Base-by-base conservation (phyloP, 257 asterid genomes). In the Solanum rostratum region DNA sequence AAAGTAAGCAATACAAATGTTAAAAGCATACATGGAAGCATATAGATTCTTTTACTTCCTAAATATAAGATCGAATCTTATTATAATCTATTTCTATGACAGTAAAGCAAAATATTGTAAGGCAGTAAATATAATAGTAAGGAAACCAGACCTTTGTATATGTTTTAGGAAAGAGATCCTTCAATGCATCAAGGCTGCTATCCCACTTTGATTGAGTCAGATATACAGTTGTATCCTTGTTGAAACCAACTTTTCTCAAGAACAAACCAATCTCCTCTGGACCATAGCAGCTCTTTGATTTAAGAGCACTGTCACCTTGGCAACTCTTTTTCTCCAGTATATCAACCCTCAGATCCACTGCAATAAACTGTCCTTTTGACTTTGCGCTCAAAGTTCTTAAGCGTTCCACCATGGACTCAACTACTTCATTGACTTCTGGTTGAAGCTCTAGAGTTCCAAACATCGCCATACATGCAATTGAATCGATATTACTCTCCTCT, bases 401-500 rank as follows among this genome's bases (percentile, higher is more conserved):
- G 10, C 79, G 81, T 46, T 22, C 39, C 41, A 84, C 73, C 86
- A 78, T 84, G 11, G 86, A 76, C 20, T 78, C 79, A 55, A 84
- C 83, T 18, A 65, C 83, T 63, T 84, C 49, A 24, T 79, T 81
- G 16, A 84, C 27, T 37, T 57, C 82, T n/a, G 86, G 79, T 62
- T 80, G 49, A 18, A 78, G 71, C 68, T 29, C 53, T 13, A 84
- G 86, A 65, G 84, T 57, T 29, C 59, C 85, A 66, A 30, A 83
- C 80, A 66, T 49, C 0, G 79, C 79, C 80, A 66, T 27, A 27
- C 85, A 83, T 12, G 80, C 93, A 87, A 91, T 83, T 39, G 98
- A 93, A 86, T 94, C 92, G 29, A 90, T 45, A 68, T 85, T 92
- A 84, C 90, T 91, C 66, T 73, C 86, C 89, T 89, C 94, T 84